phyloP scores from a whole-genome alignment of 306 rosid genomes.

The Glycyrrhiza uralensis region DNA sequence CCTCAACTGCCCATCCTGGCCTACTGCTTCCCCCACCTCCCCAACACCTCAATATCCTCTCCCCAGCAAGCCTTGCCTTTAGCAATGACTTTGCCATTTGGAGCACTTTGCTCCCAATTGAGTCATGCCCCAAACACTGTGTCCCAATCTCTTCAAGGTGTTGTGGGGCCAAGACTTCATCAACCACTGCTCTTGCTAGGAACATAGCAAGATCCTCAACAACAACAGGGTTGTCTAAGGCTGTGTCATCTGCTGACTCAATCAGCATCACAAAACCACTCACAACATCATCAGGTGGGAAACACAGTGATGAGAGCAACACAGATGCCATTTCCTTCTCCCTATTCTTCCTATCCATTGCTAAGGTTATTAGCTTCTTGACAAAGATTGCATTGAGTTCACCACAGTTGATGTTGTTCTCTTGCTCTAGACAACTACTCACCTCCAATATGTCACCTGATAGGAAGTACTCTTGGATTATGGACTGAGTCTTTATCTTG shows the following conservation, averaged over 20 bases:
- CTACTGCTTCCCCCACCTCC: constrained; percentile 70
- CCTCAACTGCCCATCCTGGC: constrained; percentile 68
- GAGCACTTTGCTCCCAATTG: constrained; percentile 52
- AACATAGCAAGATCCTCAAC: constrained; percentile 80
- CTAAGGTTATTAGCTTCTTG: constrained; percentile 58
- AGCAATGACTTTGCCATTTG: constrained; percentile 62
- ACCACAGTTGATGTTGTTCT: constrained; percentile 29
- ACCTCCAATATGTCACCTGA: constrained; percentile 63
- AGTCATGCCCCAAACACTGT: constrained; percentile 37
- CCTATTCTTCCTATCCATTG: constrained; percentile 72
- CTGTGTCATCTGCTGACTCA: constrained; percentile 76
- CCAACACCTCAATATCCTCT: constrained; percentile 71
- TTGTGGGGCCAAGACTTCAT: constrained; percentile 67
- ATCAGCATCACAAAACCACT: constrained; percentile 62
- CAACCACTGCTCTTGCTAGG: constrained; percentile 64
- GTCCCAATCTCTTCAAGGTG: constrained; percentile 67
- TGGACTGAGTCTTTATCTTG: constrained; percentile 56
- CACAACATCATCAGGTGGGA: constrained; percentile 66
- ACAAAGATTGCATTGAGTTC: constrained; percentile 61
- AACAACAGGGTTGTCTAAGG: constrained; percentile 61
- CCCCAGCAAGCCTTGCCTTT: constrained; percentile 62
- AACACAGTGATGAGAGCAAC: constrained; percentile 55
- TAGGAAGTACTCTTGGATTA: constrained; percentile 67
- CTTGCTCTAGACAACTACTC: constrained; percentile 49
- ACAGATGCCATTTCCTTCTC: constrained; percentile 84